Conservation (phyloP, 2,329 filamentous ascomycete species). For the Xylaria sp. region DNA sequence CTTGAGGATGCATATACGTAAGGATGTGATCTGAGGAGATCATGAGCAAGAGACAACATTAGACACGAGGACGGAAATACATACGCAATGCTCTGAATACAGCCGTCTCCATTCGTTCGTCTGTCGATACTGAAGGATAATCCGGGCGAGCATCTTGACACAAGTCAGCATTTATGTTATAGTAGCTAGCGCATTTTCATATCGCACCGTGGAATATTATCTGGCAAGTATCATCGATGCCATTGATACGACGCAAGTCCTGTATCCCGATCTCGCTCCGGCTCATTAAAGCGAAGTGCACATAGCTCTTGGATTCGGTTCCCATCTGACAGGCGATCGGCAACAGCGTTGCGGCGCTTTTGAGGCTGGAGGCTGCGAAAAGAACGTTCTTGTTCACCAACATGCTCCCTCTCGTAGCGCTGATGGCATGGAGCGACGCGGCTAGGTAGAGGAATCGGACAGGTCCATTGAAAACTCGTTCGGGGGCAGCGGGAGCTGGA, state of each 20-base stretch:
- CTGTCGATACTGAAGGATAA: conserved; percentile 68
- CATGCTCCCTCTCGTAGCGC: conserved; percentile 54
- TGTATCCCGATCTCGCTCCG: conserved; percentile 69
- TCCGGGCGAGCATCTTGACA: conserved; percentile 74
- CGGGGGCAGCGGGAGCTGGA: conserved; percentile 5
- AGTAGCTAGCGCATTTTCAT: conserved; percentile 11
- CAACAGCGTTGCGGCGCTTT: conserved; percentile 71
- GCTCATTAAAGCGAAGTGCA: conserved; percentile 82
- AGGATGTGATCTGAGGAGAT: conserved; percentile 63
- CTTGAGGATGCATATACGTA: conserved; percentile 76
- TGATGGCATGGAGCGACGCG: conserved; percentile 62
- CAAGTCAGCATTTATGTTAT: conserved; percentile 18
- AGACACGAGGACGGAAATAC: conserved; percentile 25
- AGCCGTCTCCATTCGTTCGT: conserved; percentile 67
- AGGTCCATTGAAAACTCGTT: conserved; percentile 66
- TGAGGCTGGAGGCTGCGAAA: conserved; percentile 75
- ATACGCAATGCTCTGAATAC: conserved; percentile 66
- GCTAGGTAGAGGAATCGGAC: conserved; percentile 70
- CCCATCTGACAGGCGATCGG: conserved; percentile 90
- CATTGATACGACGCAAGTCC: conserved; percentile 75
- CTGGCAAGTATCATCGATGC: conserved; percentile 71
- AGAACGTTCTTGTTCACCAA: conserved; percentile 70
- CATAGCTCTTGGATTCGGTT: conserved; percentile 65
- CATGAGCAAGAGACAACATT: conserved; percentile 26
- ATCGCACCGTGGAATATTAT: conserved; percentile 60